These are phyloP conservation scores for Sherardia arvensis DNA, from an alignment of 257 asterid species.

Conservation along the genomic window DNA sequence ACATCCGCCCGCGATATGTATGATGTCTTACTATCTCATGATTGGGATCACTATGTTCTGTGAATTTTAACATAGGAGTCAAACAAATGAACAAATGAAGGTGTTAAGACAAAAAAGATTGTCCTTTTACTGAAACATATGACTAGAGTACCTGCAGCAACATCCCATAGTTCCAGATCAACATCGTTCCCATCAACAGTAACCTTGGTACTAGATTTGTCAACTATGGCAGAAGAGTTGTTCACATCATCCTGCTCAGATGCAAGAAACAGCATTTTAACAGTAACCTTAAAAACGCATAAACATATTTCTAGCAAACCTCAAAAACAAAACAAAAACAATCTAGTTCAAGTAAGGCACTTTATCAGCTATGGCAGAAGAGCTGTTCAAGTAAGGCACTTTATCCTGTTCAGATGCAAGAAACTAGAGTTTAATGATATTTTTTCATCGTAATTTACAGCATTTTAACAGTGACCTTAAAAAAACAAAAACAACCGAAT, in stretches of 20 bases:
- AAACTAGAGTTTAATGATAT: too few relatives aligned
- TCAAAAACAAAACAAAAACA: too few relatives aligned
- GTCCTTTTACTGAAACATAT: slow-evolving; percentile 3
- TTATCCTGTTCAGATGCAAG: too few relatives aligned
- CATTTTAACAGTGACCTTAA: too few relatives aligned
- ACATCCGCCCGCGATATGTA: slow-evolving; percentile 93
- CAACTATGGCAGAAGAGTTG: slow-evolving; percentile 79
- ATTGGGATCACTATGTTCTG: slow-evolving; percentile 97
- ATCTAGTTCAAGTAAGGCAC: too few relatives aligned
- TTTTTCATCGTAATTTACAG: too few relatives aligned
- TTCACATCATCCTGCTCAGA: slow-evolving; percentile 72
- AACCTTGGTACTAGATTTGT: slow-evolving; percentile 83
- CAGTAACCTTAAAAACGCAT: too few relatives aligned
- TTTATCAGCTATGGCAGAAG: too few relatives aligned
- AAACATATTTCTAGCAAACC: background rate
- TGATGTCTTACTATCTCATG: slow-evolving; percentile 73
- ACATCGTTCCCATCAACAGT: slow-evolving; percentile 84
- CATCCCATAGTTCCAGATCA: slow-evolving; percentile 79
- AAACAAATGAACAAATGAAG: slow-evolving; percentile 14
- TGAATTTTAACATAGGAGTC: slow-evolving; percentile 8
- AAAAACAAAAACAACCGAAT: too few relatives aligned
- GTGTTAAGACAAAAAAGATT: background rate
- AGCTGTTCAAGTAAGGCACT: too few relatives aligned
- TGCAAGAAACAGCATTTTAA: background rate
- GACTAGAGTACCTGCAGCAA: slow-evolving; percentile 64